These are phyloP conservation scores for Volvariella volvacea DNA, from an alignment of 1,284 basidiomycete genomes.

Conservation along the genomic window DNA sequence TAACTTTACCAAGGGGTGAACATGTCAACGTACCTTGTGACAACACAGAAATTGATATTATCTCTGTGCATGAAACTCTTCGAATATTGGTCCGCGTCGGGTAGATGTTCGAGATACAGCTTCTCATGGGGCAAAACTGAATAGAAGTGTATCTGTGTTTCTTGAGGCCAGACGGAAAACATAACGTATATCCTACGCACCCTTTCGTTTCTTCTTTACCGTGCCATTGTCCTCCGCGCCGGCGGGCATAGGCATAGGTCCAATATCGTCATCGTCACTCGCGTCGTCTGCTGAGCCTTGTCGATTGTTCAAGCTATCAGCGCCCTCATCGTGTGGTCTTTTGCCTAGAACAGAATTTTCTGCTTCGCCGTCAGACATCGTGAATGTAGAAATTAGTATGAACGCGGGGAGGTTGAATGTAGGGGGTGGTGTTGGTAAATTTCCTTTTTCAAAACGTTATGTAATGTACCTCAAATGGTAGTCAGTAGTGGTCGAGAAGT, in stretches of 20 bases:
- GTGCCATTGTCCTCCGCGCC: conserved; percentile 26
- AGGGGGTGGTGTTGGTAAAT: too few species aligned
- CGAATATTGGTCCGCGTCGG: conserved; percentile 89
- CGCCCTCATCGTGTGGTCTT: conserved; percentile 39
- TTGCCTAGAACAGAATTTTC: conserved; percentile 56
- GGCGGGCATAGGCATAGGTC: conserved; percentile 69
- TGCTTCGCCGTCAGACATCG: conserved; percentile 29
- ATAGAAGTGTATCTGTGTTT: conserved; percentile 16
- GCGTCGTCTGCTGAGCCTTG: conserved; percentile 22
- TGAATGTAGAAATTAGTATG: too few species aligned
- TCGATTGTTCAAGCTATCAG: conserved; percentile 16
- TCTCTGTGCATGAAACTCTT: conserved; percentile 99
- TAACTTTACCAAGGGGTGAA: conserved; percentile 1
- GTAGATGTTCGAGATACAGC: conserved; percentile 88
- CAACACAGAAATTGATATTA: conserved; percentile 79
- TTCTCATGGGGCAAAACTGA: conserved; percentile 46
- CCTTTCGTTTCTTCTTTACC: conserved; percentile 67
- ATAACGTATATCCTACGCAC: conserved; percentile 29
- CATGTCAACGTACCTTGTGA: conserved; percentile 61
- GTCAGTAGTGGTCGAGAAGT: too few species aligned
- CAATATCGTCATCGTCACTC: conserved; percentile 66
- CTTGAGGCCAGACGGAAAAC: conserved; percentile 7
- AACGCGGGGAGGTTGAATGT: too few species aligned
- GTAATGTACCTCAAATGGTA: too few species aligned
- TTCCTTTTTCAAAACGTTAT: too few species aligned